Evolutionary conservation across 352 stramenopile genomes (phyloP).

Genomic region (Blastocystis sp.): DNA sequence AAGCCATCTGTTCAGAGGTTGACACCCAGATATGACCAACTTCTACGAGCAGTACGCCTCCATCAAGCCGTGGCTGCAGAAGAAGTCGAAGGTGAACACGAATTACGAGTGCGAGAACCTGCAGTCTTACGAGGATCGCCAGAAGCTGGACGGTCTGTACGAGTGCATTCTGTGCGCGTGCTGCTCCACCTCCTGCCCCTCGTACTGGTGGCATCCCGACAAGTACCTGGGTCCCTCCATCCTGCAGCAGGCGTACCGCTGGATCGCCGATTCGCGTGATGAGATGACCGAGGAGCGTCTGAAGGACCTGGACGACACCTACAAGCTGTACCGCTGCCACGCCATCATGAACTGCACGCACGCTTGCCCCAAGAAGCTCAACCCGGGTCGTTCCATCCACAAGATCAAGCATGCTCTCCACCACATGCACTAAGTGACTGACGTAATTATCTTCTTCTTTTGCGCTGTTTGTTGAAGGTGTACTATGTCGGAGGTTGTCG

Average conservation of each 20-base stretch:
- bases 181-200: slow-evolving; percentile 72
- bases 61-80: slow-evolving; percentile 97
- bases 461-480: too few species aligned
- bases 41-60: slow-evolving; percentile 93
- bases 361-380: slow-evolving; percentile 86
- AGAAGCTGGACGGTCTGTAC: slow-evolving; percentile 82
- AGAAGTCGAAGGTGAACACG: slow-evolving; percentile 90
- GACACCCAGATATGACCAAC: slow-evolving; percentile 91
- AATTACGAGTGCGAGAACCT: slow-evolving; percentile 75
- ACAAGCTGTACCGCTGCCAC: slow-evolving; percentile 60
- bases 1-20: not conserved
- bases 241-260: not conserved
- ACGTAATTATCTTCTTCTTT: slow-evolving; percentile 26
- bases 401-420: slow-evolving; percentile 86
- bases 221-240: slow-evolving; percentile 60
- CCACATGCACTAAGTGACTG: slow-evolving; percentile 58
- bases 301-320: slow-evolving; percentile 75
- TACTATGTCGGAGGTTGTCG: too few species aligned
- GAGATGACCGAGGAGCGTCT: too few species aligned
- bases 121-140: slow-evolving; percentile 86
- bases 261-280: too few species aligned
- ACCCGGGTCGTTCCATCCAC: slow-evolving; percentile 94
- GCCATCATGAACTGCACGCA: not conserved
- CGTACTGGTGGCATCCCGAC: slow-evolving; percentile 93
- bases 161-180: too few species aligned